These are phyloP conservation scores for Monilinia aucupariae DNA, from an alignment of 2,329 filamentous ascomycete species.

Conservation along the genomic window DNA sequence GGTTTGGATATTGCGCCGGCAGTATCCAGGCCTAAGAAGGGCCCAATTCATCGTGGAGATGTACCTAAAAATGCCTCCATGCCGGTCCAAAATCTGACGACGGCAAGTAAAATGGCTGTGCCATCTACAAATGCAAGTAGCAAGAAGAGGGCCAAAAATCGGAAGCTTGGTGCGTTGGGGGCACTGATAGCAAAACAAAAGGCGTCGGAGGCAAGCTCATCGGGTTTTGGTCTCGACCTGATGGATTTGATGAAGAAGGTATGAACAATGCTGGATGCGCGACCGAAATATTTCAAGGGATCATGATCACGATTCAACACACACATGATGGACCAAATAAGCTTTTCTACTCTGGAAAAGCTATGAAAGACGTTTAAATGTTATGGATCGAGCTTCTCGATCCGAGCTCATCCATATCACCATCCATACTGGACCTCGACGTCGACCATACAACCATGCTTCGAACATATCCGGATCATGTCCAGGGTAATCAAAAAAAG, in stretches of 20 bases:
- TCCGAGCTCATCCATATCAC: not conserved
- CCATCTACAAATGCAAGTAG: slow-evolving; percentile 50
- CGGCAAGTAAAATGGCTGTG: slow-evolving; percentile 26
- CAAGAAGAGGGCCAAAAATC: slow-evolving; percentile 59
- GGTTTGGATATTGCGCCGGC: slow-evolving; percentile 17
- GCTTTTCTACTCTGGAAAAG: not conserved
- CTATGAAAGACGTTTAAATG: not conserved
- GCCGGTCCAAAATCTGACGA: not conserved
- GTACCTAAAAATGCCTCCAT: not conserved
- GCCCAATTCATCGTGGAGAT: not conserved
- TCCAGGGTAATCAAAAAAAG: no score
- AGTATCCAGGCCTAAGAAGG: slow-evolving; percentile 5
- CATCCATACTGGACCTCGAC: not conserved
- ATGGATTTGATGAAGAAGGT: slow-evolving; percentile 39
- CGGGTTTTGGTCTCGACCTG: slow-evolving; percentile 35
- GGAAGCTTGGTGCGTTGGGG: slow-evolving; percentile 58
- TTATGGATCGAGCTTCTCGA: not conserved
- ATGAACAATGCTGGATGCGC: slow-evolving; percentile 16
- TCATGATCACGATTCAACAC: not conserved
- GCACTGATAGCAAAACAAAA: slow-evolving; percentile 46
- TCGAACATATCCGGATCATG: not conserved
- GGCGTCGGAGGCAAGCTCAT: slow-evolving; percentile 18
- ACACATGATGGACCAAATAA: not conserved
- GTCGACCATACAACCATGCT: not conserved
- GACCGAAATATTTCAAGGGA: not conserved